Evolutionary conservation across 768 basidiomycete species (phyloP).

Genomic region (Filobasidium wieringae): DNA sequence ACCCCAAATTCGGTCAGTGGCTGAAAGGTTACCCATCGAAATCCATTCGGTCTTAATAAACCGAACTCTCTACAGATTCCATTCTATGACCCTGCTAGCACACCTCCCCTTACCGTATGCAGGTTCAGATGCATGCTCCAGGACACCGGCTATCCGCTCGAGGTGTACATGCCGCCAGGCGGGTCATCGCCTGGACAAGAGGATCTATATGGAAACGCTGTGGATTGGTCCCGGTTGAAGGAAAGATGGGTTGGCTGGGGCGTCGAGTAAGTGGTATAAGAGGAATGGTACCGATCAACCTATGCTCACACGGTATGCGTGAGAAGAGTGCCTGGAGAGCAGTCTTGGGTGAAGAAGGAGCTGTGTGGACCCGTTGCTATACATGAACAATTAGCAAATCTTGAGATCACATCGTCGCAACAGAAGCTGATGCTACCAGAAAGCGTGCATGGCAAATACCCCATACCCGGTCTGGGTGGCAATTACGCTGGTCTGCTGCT

Average conservation of each 20-base stretch:
- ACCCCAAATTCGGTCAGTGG: neutral
- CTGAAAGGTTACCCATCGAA: neutral
- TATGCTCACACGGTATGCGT: no score
- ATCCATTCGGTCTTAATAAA: neutral
- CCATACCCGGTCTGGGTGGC: constrained; percentile 14
- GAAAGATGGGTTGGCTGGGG: constrained; percentile 38
- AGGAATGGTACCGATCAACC: no score
- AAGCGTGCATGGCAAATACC: constrained; percentile 25
- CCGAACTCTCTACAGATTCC: constrained; percentile 1
- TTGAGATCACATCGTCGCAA: neutral
- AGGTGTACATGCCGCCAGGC: constrained; percentile 30
- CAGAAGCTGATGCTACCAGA: constrained; percentile 11
- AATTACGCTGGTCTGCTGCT: constrained; percentile 33
- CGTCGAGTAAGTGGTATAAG: constrained; percentile 29
- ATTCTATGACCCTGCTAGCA: neutral
- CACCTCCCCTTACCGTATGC: constrained; percentile 22
- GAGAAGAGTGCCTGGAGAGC: constrained; percentile 30
- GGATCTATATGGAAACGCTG: neutral
- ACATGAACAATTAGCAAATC: neutral
- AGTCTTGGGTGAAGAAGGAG: constrained; percentile 18
- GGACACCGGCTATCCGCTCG: constrained; percentile 36
- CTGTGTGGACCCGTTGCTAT: neutral
- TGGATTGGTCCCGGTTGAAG: constrained; percentile 27
- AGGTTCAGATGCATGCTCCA: constrained; percentile 34
- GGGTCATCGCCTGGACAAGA: neutral